Evolutionary conservation across 2,329 filamentous ascomycete species (phyloP), one percentile per base, ranked within the genome.

Genomic region (Colletotrichum euphorbiae): DNA sequence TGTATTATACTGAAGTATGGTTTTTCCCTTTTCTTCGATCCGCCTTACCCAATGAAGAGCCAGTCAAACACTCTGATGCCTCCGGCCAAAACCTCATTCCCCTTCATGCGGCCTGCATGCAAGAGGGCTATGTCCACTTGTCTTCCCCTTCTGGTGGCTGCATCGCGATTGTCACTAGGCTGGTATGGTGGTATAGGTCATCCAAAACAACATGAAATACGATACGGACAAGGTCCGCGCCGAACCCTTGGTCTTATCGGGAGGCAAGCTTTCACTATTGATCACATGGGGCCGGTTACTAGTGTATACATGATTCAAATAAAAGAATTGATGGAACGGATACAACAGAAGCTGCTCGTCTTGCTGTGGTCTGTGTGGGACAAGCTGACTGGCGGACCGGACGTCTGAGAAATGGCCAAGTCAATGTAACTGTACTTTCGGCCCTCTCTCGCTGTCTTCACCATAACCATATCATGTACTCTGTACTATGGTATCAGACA

Each of bases 391-490:
- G 12, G 24, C 54, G 12, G 61, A 58, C 38, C 15, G 55, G n/a
- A 19, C 19, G 33, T n/a, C 21, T 31, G 13, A 33, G 54, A 12
- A 17, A 40, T 58, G 24, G 33, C 46, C 57, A 56, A 42, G 19
- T 42, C 55, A 64, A 70, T 61, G 68, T 48, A 51, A 70, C 64
- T 21, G 64, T 52, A 64, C 42, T 40, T 45, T 50, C 15, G 54
- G 64, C 19, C 54, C 36, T 51, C 31, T 50, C 52, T 31, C 55
- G 46, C 33, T 28, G 46, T 31, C 63, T 54, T 69, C 43, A 67
- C 48, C 24, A 58, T 36, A 51, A 42, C 19, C 15, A 56, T 13
- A 21, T 3, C 21, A 21, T 21, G 21, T 21, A 21, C 21, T 21
- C 21, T 21, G 21, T 21, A 21, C 21, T 21, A 21, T 3, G 21